Evolutionary conservation across 306 rosid genomes (phyloP), one percentile per base, ranked within the genome.

Genomic region (Hippophae gyantsensis): DNA sequence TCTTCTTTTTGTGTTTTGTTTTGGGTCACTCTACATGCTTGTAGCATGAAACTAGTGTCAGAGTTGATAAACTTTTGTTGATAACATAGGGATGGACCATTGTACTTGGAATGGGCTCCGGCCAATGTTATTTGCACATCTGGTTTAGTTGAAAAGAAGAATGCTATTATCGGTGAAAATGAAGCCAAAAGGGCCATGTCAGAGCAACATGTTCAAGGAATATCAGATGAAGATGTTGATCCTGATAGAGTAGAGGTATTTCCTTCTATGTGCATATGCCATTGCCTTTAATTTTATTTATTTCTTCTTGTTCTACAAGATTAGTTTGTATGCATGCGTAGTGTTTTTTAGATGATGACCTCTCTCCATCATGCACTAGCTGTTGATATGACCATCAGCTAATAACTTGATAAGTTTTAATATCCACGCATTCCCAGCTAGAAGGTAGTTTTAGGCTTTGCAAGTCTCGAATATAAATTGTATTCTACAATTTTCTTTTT

Each of bases 101-200:
- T 87, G 56, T 92, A 87, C 77, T 75, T 92, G 85, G 96, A 92
- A 69, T 85, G 96, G 96, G 96, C 96, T 63, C 99, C 99, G 58
- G 77, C 72, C 48, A 65, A 82, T 77, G 47, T 92, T 74, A 96
- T 92, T 60, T 62, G 54, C 68, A 73, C 60, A 52, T 55, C 81
- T 45, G 71, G 70, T 49, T 71, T 57, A 62, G 60, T 69, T 60
- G 92, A 76, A 62, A 70, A 66, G 70, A 66, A 56, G 44, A 56
- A 48, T 60, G 69, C 67, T 58, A 56, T 57, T 43, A 54, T 80
- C 65, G 86, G 79, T 70, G 90, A 75, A 70, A 73, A 63, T 61
- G 97, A 84, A 72, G 89, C 67, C 70, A 87, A 81, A 73, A 79
- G 82, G 65, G 66, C 40, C 69, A 69, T 77, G 52, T 57, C 83